Evolutionary conservation across 495 filamentous ascomycete genomes (phyloP), one percentile per base, ranked within the genome.

Genomic region (Lophiotrema nucula): DNA sequence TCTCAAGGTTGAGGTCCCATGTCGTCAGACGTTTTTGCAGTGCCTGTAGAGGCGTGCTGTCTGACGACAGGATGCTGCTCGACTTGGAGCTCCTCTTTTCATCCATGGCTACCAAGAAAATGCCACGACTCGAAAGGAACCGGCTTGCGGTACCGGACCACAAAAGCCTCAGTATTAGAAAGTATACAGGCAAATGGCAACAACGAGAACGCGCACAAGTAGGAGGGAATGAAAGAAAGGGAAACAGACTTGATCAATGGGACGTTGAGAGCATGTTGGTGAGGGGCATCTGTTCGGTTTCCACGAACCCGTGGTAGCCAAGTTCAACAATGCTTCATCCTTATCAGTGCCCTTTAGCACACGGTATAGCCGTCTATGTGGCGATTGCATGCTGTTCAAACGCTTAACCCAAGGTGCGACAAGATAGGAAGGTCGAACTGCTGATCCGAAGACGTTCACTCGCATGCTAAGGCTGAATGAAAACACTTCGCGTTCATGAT

Each of bases 1-100:
- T 74, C 13, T 66, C 72, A 5, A 76, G 65, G 59, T 77, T 79
- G n/a, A 78, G 79, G 60, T 82, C 78, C 51, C 58, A 62, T 45
- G 35, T 50, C n/a, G 51, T 48, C 33, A 57, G 23, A 3, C 43
- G 54, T 18, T 22, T 48, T 24, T 48, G 39, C 3, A 54, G 19
- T n/a, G 22, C 35, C 18, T 15, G 18, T 26, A 54, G 21, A 16
- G 51, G 51, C 8, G 51, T 54, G 22, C 13, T 26, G 10, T 44
- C 41, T 23, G 4, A 2, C 2, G 33, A 18, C 10, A 45, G 39
- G 3, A 54, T 27, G 39, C 35, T 53, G 35, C 51, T 54, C 19
- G 51, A 54, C 37, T 39, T 41, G n/a, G 51, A 44, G 18, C 6
- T 37, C 22, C 41, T 33, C 22, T 46, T 54, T 27, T 54, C 41